These are phyloP conservation scores for Silene uniflora DNA, from an alignment of 148 eudicot genomes.

Conservation along the genomic window DNA sequence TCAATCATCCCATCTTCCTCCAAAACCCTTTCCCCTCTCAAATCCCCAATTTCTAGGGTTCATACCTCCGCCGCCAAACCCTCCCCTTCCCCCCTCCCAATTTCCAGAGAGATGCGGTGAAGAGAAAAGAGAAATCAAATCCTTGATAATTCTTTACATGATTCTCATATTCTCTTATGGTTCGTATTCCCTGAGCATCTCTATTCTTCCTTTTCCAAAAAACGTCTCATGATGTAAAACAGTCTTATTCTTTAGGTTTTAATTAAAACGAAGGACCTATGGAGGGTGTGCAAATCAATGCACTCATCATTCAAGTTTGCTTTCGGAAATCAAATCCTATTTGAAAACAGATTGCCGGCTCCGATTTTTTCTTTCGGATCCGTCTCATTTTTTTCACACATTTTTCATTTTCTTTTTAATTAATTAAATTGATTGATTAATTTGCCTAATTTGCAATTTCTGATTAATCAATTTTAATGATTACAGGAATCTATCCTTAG, in stretches of 20 bases:
- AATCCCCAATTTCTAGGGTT: slow-evolving; percentile 12
- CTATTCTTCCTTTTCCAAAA: background rate
- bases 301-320: slow-evolving; percentile 73
- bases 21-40: background rate
- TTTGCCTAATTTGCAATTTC: slow-evolving; percentile 29
- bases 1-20: background rate
- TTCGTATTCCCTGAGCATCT: slow-evolving; percentile 88
- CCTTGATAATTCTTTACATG: slow-evolving; percentile 34
- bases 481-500: slow-evolving; percentile 30
- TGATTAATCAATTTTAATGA: background rate
- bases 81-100: too few species aligned
- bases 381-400: slow-evolving; percentile 47
- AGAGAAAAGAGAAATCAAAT: slow-evolving; percentile 24
- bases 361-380: slow-evolving; percentile 31
- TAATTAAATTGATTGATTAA: too few species aligned
- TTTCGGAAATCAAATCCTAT: slow-evolving; percentile 46
- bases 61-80: background rate
- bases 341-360: slow-evolving; percentile 45
- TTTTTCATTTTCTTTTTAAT: too few species aligned
- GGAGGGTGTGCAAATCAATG: slow-evolving; percentile 57
- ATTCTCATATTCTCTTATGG: slow-evolving; percentile 31
- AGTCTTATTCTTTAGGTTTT: too few species aligned
- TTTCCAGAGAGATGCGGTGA: slow-evolving; percentile 36
- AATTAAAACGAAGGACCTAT: slow-evolving; percentile 50
- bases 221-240: background rate